Conservation (phyloP, 352 stramenopile genomes). For the Pythium apleroticum region DNA sequence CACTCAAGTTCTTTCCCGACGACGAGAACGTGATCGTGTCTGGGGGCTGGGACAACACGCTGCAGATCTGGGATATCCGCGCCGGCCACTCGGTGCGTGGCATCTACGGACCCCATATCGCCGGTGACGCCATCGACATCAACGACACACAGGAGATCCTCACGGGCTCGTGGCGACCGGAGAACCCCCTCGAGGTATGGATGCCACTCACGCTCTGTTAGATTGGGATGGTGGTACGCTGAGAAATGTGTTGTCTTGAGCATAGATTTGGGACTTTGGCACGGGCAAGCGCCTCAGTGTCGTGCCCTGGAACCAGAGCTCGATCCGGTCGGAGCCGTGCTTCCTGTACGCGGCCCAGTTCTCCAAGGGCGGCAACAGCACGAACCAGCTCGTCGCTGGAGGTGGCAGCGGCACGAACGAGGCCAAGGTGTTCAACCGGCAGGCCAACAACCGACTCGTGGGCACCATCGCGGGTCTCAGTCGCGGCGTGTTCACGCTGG, state of each 20-base stretch:
- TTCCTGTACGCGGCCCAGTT: conserved; percentile 91
- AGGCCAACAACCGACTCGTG: conserved; percentile 46
- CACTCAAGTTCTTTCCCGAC: conserved; percentile 83
- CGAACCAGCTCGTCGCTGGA: conserved; percentile 71
- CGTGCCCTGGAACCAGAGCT: conserved; percentile 87
- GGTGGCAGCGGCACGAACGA: conserved; percentile 90
- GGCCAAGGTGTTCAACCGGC: conserved; percentile 89
- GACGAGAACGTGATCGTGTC: conserved; percentile 85
- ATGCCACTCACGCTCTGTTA: no score
- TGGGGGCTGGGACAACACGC: conserved; percentile 92
- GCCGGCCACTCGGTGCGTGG: conserved; percentile 82
- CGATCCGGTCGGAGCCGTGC: conserved; percentile 72
- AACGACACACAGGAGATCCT: conserved; percentile 77
- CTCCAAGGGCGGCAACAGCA: conserved; percentile 51
- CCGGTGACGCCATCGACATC: conserved; percentile 76
- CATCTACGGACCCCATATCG: conserved; percentile 92
- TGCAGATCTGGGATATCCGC: conserved; percentile 92
- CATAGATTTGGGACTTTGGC: conserved; percentile 86
- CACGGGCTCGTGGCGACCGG: conserved; percentile 89
- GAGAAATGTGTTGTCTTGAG: neutral
- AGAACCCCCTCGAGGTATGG: conserved; percentile 80
- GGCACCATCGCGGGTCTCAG: conserved; percentile 82
- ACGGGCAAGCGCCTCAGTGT: conserved; percentile 69
- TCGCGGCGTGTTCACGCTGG: conserved; percentile 83
- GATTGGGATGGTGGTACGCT: no score